phyloP scores from a whole-genome alignment of 352 stramenopile genomes.

The Globisporangium takayamanum region DNA sequence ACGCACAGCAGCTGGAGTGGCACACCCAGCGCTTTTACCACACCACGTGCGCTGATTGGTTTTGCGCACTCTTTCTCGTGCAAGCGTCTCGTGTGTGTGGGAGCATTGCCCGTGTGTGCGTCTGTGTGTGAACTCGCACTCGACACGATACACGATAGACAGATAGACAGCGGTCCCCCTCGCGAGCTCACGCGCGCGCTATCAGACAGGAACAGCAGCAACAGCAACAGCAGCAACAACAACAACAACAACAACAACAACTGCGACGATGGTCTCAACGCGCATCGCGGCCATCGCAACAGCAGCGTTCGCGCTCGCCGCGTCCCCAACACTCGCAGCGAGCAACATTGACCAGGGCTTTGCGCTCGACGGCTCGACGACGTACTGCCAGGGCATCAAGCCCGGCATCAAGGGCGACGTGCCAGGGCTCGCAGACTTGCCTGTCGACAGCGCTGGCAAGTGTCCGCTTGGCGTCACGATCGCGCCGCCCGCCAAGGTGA shows the following conservation, averaged over 20 bases:
- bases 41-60: too few species aligned
- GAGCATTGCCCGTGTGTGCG: too few species aligned
- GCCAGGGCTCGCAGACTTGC: conserved; percentile 41
- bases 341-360: conserved; percentile 63
- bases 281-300: neutral
- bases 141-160: too few species aligned
- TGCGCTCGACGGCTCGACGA: conserved; percentile 49
- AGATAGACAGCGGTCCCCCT: too few species aligned
- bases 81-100: too few species aligned
- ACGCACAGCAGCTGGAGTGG: too few species aligned
- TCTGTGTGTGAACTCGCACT: too few species aligned
- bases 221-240: neutral
- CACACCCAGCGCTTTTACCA: too few species aligned
- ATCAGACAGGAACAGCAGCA: too few species aligned
- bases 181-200: too few species aligned
- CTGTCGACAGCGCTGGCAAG: conserved; percentile 37
- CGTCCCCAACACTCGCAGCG: conserved; percentile 4
- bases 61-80: too few species aligned
- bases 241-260: neutral
- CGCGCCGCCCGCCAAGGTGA: conserved; percentile 29
- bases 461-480: conserved; percentile 54
- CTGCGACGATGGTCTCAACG: conserved; percentile 3
- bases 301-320: neutral
- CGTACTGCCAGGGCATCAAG: conserved; percentile 65
- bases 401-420: conserved; percentile 15